Evolutionary conservation across 345 rosid species (phyloP).

Genomic region (Rhizophora apiculata): DNA sequence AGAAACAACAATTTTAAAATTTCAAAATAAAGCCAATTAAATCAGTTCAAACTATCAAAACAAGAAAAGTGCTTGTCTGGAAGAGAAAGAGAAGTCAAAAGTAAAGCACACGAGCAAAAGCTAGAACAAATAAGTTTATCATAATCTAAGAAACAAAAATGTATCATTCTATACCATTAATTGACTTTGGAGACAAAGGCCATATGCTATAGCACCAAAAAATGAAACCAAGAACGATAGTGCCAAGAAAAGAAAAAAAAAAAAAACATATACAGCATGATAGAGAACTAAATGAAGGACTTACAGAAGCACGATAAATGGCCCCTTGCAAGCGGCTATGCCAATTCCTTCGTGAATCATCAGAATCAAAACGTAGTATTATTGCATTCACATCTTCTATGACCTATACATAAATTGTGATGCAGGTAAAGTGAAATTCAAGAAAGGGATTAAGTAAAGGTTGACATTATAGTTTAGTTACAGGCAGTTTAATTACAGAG

Average conservation of each 20-base stretch:
- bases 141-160: not conserved
- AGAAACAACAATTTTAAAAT: too few relatives aligned
- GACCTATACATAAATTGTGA: constrained; percentile 42
- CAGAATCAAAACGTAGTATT: constrained; percentile 63
- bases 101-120: not conserved
- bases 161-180: too few relatives aligned
- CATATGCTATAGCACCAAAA: too few relatives aligned
- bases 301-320: constrained; percentile 84
- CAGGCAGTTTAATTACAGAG: constrained; percentile 1
- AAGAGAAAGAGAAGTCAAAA: not conserved
- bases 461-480: constrained; percentile 10
- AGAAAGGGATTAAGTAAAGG: constrained; percentile 2
- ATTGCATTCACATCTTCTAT: constrained; percentile 81
- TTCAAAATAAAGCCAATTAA: not conserved
- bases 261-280: not conserved
- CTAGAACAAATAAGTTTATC: not conserved
- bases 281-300: constrained; percentile 11
- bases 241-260: not conserved
- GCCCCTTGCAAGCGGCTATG: constrained; percentile 85
- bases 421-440: constrained; percentile 17
- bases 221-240: not conserved
- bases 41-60: not conserved
- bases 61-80: not conserved
- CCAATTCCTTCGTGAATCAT: constrained; percentile 72
- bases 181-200: too few relatives aligned